A percentile compares a stretch with the other conserved stretches of the same genome.
Evolutionary conservation across 441 rosid genomes (phyloP).

Genomic region (Theobroma grandiflorum): DNA sequence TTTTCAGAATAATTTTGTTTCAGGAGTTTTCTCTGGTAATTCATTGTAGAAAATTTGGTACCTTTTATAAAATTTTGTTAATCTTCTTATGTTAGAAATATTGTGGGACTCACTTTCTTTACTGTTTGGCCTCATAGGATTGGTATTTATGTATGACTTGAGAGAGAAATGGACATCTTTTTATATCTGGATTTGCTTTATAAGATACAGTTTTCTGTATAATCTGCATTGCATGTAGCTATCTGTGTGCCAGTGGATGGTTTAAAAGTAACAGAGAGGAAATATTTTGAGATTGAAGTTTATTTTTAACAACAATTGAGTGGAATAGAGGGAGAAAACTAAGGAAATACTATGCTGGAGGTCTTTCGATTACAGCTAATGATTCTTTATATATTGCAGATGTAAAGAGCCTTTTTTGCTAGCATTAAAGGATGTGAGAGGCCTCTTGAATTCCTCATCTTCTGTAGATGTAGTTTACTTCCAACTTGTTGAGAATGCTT

Average conservation of each 20-base stretch:
- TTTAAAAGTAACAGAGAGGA: neutral
- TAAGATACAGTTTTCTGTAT: slow-evolving; percentile 3
- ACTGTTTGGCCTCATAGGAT: neutral
- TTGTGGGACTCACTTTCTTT: neutral
- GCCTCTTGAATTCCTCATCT: slow-evolving; percentile 2
- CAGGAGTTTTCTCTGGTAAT: neutral
- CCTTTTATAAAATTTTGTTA: neutral
- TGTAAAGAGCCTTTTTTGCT: neutral
- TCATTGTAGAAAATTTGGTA: neutral
- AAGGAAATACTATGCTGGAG: neutral
- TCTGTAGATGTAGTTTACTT: slow-evolving; percentile 12
- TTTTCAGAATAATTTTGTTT: slow-evolving; percentile 5
- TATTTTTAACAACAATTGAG: neutral
- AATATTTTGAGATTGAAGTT: neutral
- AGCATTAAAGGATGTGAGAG: neutral
- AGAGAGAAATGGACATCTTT: neutral
- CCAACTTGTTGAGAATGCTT: slow-evolving; percentile 12
- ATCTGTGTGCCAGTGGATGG: neutral
- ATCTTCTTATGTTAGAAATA: slow-evolving; percentile 9
- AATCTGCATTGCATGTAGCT: neutral
- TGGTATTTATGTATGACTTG: neutral
- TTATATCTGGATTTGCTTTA: neutral
- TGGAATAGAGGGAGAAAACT: slow-evolving; percentile 14
- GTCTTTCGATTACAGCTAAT: neutral
- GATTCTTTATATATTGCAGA: neutral